Evolutionary conservation across 345 rosid species (phyloP).

Genomic region (Sapria himalayana): DNA sequence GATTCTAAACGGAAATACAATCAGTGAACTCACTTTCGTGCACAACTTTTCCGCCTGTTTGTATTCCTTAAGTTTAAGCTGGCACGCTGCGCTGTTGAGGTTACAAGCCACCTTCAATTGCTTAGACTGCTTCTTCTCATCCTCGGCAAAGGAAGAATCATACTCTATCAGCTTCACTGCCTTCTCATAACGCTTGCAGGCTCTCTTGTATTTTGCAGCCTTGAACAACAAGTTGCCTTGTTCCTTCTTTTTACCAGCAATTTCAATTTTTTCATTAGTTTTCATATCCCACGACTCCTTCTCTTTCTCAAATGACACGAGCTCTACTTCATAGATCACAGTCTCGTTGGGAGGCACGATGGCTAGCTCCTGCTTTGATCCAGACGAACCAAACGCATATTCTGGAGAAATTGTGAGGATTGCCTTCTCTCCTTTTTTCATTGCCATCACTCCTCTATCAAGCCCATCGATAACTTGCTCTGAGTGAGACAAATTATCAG

Average conservation of each 20-base stretch:
- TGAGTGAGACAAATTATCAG: slow-evolving; percentile 10
- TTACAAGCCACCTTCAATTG: slow-evolving; percentile 66
- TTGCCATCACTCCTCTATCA: slow-evolving; percentile 51
- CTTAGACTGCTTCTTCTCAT: slow-evolving; percentile 68
- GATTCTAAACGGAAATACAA: not conserved
- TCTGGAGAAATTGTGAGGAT: slow-evolving; percentile 48
- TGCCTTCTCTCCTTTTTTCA: slow-evolving; percentile 91
- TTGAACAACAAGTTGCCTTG: slow-evolving; percentile 70
- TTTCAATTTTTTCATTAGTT: slow-evolving; percentile 73
- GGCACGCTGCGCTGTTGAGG: slow-evolving; percentile 78
- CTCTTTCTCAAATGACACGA: slow-evolving; percentile 66
- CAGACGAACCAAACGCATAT: slow-evolving; percentile 60
- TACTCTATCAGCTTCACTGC: slow-evolving; percentile 66
- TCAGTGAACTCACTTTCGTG: slow-evolving; percentile 13
- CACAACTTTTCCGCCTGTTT: slow-evolving; percentile 61
- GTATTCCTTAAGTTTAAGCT: slow-evolving; percentile 60
- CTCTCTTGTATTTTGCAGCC: slow-evolving; percentile 55
- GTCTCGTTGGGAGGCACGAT: slow-evolving; percentile 61
- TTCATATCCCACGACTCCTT: slow-evolving; percentile 96
- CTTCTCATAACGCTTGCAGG: slow-evolving; percentile 86
- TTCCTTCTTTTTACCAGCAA: slow-evolving; percentile 81
- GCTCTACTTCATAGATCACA: slow-evolving; percentile 48
- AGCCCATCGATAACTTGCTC: slow-evolving; percentile 90
- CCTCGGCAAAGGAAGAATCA: slow-evolving; percentile 56
- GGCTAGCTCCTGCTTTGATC: slow-evolving; percentile 57